Percentiles rank a stretch among this genome's conserved stretches.
Conservation (phyloP, 1,284 basidiomycete genomes). For the Lentinus polychrous region DNA sequence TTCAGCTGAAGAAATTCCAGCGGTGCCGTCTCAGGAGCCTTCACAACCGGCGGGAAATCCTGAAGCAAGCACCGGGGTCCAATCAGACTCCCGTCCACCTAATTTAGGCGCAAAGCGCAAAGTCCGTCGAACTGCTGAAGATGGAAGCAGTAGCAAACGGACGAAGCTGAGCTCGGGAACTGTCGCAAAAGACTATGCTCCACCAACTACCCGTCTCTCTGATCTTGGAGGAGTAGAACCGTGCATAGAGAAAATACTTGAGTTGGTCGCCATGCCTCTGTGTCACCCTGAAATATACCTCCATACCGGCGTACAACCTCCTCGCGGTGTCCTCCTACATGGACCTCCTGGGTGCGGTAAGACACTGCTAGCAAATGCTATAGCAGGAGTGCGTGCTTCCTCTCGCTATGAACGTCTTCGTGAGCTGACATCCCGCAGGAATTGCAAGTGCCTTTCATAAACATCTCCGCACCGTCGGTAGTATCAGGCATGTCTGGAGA, state of each 20-base stretch:
- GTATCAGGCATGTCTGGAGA: constrained; percentile 98
- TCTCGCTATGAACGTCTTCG: too few relatives aligned
- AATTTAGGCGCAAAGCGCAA: constrained; percentile 47
- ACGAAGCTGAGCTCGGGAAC: constrained; percentile 31
- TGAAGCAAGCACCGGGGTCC: constrained; percentile 19
- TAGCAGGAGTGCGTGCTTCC: constrained; percentile 72
- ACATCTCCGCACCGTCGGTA: constrained; percentile 88
- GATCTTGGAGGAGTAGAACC: constrained; percentile 85
- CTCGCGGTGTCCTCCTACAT: constrained; percentile 89
- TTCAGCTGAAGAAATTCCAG: background rate
- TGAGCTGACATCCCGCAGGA: too few relatives aligned
- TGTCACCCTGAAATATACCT: constrained; percentile 94
- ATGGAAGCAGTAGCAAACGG: constrained; percentile 43
- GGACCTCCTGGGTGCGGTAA: constrained; percentile 98
- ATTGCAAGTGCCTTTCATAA: constrained; percentile 88
- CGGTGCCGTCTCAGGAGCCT: constrained; percentile 6
- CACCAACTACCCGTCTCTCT: constrained; percentile 67
- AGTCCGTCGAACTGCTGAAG: constrained; percentile 43
- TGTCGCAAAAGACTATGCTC: constrained; percentile 51
- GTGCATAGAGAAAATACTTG: constrained; percentile 90
- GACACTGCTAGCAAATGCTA: constrained; percentile 85
- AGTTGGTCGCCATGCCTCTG: constrained; percentile 92
- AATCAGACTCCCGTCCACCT: constrained; percentile 19
- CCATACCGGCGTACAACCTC: constrained; percentile 89
- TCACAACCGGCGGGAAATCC: constrained; percentile 22